phyloP scores from a whole-genome alignment of 495 filamentous ascomycete species.

The Penicillium cinerascens region DNA sequence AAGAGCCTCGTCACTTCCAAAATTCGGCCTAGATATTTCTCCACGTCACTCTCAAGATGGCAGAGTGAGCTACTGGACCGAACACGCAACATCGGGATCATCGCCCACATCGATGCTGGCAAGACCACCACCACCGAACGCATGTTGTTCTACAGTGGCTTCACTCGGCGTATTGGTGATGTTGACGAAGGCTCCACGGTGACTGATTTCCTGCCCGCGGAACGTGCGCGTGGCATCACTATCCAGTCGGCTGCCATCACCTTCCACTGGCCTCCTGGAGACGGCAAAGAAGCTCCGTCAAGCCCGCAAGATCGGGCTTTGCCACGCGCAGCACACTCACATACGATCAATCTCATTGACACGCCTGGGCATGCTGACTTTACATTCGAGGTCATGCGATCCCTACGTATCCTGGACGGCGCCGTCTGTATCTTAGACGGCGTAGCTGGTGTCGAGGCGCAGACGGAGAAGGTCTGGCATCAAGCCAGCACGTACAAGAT shows the following conservation, averaged over 20 bases:
- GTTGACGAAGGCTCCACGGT: slow-evolving; percentile 97
- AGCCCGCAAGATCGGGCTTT: slow-evolving; percentile 20
- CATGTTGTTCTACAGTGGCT: slow-evolving; percentile 96
- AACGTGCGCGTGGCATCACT: slow-evolving; percentile 90
- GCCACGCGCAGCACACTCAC: slow-evolving; percentile 42
- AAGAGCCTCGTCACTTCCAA: slow-evolving; percentile 8
- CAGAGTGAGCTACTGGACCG: slow-evolving; percentile 41
- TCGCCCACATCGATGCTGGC: slow-evolving; percentile 98
- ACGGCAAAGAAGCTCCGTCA: slow-evolving; percentile 16
- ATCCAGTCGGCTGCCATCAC: slow-evolving; percentile 98
- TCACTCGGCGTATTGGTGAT: slow-evolving; percentile 85
- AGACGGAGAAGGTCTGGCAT: slow-evolving; percentile 95
- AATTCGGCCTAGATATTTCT: slow-evolving; percentile 19
- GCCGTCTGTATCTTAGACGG: slow-evolving; percentile 95
- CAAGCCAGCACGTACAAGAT: slow-evolving; percentile 84
- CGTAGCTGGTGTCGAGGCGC: slow-evolving; percentile 95
- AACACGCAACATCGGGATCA: slow-evolving; percentile 96
- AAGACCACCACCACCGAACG: slow-evolving; percentile 99
- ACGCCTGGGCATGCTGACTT: slow-evolving; percentile 98
- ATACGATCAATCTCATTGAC: slow-evolving; percentile 92
- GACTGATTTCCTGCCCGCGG: slow-evolving; percentile 95
- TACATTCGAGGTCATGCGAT: slow-evolving; percentile 94
- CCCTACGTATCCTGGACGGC: slow-evolving; percentile 88
- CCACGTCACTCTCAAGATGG: slow-evolving; percentile 20
- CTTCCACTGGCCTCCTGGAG: slow-evolving; percentile 75